Percentiles rank a stretch among this genome's conserved stretches.
phyloP scores from a whole-genome alignment of 139 green algal species.

The Tetraselmis striata region DNA sequence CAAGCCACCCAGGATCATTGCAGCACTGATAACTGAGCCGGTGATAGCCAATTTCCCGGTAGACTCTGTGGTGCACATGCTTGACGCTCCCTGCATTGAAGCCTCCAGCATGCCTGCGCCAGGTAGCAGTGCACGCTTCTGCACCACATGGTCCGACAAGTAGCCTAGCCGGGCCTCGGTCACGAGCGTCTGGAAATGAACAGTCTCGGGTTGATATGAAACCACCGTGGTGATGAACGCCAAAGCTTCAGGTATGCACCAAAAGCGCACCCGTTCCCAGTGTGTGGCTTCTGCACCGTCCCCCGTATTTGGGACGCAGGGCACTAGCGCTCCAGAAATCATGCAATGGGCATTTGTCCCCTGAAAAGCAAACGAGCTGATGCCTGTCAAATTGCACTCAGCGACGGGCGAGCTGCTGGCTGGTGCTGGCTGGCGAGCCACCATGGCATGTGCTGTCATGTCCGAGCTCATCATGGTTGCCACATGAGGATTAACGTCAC shows the following conservation, averaged over 20 bases:
- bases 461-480: background rate
- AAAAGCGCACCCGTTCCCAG: no score
- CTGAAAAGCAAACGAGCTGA: slow-evolving; percentile 74
- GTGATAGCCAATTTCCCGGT: background rate
- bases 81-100: background rate
- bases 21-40: background rate
- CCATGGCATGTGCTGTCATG: background rate
- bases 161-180: background rate
- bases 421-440: background rate
- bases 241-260: no score
- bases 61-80: background rate
- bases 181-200: no score
- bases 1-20: background rate
- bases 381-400: slow-evolving; percentile 11
- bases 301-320: no score
- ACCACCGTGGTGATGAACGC: no score
- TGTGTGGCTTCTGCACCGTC: no score
- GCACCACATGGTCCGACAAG: background rate
- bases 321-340: no score
- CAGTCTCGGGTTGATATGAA: no score
- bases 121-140: background rate
- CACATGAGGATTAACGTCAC: background rate
- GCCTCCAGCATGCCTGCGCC: background rate
- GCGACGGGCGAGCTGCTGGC: background rate
- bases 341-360: slow-evolving; percentile 66